A percentile compares a stretch with the other conserved stretches of the same genome.
Evolutionary conservation across 2,329 filamentous ascomycete species (phyloP).

Genomic region (Phialemoniopsis sp.): DNA sequence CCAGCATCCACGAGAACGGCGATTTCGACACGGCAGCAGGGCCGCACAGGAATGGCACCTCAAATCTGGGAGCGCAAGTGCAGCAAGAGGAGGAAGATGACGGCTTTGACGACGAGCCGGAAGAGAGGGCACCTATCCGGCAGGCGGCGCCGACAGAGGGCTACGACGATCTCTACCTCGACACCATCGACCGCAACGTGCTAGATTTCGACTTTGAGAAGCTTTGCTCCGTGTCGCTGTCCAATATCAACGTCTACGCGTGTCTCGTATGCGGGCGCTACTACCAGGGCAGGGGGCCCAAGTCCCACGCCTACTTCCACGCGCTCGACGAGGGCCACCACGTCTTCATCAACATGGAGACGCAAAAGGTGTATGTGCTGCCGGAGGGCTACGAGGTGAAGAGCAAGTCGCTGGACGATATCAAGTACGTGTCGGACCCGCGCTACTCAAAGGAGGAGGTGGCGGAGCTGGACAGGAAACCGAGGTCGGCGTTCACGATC

Average conservation of each 20-base stretch:
- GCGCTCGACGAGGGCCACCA: constrained; percentile 93
- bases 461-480: constrained; percentile 66
- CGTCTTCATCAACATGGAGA: constrained; percentile 97
- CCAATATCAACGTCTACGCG: constrained; percentile 98
- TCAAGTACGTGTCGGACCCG: constrained; percentile 96
- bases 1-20: constrained; percentile 12
- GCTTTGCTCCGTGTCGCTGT: constrained; percentile 90
- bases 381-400: constrained; percentile 97
- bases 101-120: constrained; percentile 34
- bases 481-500: constrained; percentile 64
- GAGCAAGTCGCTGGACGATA: constrained; percentile 92
- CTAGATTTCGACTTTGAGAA: constrained; percentile 99
- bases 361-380: constrained; percentile 84
- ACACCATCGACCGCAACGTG: constrained; percentile 89
- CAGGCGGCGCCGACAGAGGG: constrained; percentile 79
- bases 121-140: constrained; percentile 47
- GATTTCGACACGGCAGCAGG: neutral
- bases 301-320: constrained; percentile 97
- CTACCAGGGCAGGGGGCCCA: constrained; percentile 88
- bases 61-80: no score
- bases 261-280: constrained; percentile 98
- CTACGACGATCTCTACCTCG: constrained; percentile 94
- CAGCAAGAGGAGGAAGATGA: constrained; percentile 25
- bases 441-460: constrained; percentile 79
- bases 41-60: neutral